Percentiles rank a stretch among this genome's conserved stretches.
These are phyloP conservation scores for Senna siamea DNA, from an alignment of 306 rosid species.

Conservation along the genomic window DNA sequence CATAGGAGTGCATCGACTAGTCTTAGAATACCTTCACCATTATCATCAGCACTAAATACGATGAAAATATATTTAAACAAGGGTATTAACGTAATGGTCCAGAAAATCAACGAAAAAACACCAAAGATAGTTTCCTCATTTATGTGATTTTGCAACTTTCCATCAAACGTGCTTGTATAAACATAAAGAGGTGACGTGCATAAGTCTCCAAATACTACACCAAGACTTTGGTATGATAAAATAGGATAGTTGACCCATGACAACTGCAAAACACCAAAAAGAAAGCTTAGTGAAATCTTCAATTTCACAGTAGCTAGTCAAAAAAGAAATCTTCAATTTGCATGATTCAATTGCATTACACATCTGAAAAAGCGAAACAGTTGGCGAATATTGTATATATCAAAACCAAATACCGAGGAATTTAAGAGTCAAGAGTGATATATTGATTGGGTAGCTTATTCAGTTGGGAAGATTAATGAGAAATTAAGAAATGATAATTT, in stretches of 20 bases:
- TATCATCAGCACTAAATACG: conserved; percentile 78
- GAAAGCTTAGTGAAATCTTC: background rate
- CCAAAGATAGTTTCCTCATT: conserved; percentile 75
- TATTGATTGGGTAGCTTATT: background rate
- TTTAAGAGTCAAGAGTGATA: background rate
- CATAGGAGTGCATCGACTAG: background rate
- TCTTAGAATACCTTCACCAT: conserved; percentile 72
- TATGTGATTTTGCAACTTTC: conserved; percentile 50
- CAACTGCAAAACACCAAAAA: conserved; percentile 49
- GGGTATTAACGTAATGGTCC: conserved; percentile 73
- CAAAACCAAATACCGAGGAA: background rate
- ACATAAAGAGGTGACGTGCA: conserved; percentile 85
- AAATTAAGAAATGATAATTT: background rate
- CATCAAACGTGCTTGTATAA: conserved; percentile 62
- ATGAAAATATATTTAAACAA: conserved; percentile 70
- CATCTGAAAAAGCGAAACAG: conserved; percentile 6
- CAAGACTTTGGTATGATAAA: conserved; percentile 81
- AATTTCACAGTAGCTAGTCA: no score
- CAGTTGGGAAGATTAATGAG: background rate
- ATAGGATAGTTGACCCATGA: conserved; percentile 58
- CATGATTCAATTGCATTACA: background rate
- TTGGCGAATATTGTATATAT: background rate
- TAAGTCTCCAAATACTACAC: conserved; percentile 83
- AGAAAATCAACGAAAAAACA: conserved; percentile 78
- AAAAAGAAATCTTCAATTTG: background rate